These are phyloP conservation scores for Globisporangium paddicum DNA, from an alignment of 352 stramenopile genomes.

Conservation along the genomic window DNA sequence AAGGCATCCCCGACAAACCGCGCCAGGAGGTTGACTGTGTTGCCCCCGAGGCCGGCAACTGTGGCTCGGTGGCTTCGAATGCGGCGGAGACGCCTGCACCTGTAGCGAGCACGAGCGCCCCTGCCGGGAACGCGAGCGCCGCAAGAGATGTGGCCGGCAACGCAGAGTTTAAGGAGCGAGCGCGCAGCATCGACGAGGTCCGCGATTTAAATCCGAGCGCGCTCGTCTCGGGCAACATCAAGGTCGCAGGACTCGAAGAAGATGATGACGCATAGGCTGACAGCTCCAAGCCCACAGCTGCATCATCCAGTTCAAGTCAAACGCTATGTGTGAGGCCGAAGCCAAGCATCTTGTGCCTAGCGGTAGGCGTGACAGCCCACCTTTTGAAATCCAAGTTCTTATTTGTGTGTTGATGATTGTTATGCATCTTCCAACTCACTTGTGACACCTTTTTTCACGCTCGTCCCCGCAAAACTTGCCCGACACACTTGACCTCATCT, in stretches of 20 bases:
- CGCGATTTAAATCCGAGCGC: conserved; percentile 23
- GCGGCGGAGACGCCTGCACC: not conserved
- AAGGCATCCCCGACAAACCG: conserved; percentile 39
- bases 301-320: too few species aligned
- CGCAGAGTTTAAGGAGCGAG: conserved; percentile 1
- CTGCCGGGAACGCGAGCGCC: conserved; percentile 5
- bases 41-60: conserved; percentile 27
- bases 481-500: not conserved
- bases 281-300: too few species aligned
- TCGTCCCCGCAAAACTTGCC: not conserved
- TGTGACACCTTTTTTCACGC: not conserved
- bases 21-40: conserved; percentile 22
- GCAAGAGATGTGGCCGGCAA: not conserved
- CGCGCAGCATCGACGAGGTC: conserved; percentile 1
- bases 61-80: conserved; percentile 12
- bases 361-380: not conserved
- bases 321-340: too few species aligned
- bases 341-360: too few species aligned
- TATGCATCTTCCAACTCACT: not conserved
- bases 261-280: not conserved
- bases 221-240: conserved; percentile 23
- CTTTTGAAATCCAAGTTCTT: not conserved
- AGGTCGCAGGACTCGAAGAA: conserved; percentile 5
- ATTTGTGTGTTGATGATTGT: not conserved
- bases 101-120: not conserved